Conservation (phyloP, 202 grass and related monocot genomes). For the Eragrostis tef region DNA sequence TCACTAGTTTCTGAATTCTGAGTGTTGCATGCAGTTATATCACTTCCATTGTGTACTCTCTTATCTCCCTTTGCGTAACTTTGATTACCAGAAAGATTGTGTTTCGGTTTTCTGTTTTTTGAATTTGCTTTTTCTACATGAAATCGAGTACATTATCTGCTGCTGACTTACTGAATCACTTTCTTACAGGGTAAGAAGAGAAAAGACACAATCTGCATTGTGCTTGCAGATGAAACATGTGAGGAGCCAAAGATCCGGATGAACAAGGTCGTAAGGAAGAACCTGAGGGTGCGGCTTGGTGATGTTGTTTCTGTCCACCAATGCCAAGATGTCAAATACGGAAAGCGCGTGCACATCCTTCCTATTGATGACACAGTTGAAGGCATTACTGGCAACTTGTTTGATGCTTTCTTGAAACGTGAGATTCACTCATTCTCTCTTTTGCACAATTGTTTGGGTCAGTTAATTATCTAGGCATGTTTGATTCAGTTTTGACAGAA, state of each 20-base stretch:
- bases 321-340: conserved; percentile 88
- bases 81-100: not conserved
- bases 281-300: conserved; percentile 82
- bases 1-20: not conserved
- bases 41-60: conserved; percentile 23
- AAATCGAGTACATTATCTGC: not conserved
- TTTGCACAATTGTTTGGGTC: not conserved
- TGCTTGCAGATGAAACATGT: conserved; percentile 83
- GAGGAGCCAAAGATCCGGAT: conserved; percentile 87
- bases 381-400: conserved; percentile 84
- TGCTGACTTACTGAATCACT: conserved; percentile 23
- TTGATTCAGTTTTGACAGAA: not conserved
- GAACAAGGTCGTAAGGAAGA: conserved; percentile 83
- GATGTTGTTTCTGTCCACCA: conserved; percentile 88
- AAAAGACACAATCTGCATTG: conserved; percentile 89
- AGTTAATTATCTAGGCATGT: not conserved
- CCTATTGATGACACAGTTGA: conserved; percentile 93
- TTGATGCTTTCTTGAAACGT: conserved; percentile 91
- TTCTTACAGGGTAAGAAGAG: conserved; percentile 80
- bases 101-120: not conserved
- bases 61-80: not conserved
- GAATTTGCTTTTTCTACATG: not conserved
- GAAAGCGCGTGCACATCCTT: conserved; percentile 77
- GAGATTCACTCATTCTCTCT: conserved; percentile 38
- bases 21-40: not conserved